A percentile compares a stretch with the other conserved stretches of the same genome.
Evolutionary conservation across 2,329 filamentous ascomycete species (phyloP).

Genomic region (Pseudocercospora vitis): DNA sequence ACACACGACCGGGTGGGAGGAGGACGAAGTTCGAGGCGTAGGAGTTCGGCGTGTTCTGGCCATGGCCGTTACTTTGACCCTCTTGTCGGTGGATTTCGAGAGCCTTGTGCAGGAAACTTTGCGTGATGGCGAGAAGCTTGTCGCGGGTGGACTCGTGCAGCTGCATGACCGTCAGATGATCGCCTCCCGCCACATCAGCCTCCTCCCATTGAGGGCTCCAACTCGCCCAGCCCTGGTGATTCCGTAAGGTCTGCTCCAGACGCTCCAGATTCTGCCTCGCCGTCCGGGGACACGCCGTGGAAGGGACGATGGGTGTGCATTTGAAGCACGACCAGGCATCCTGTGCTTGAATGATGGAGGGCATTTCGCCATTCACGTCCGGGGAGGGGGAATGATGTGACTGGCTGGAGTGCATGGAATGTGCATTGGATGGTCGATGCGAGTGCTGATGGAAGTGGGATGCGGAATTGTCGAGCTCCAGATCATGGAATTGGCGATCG

Average conservation of each 20-base stretch:
- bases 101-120: conserved; percentile 69
- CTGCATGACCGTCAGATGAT: conserved; percentile 50
- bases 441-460: conserved; percentile 44
- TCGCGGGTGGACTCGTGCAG: conserved; percentile 61
- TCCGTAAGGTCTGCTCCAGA: conserved; percentile 52
- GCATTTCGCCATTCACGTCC: conserved; percentile 40
- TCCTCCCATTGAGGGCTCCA: conserved; percentile 55
- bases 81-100: conserved; percentile 63
- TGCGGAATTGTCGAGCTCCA: conserved; percentile 47
- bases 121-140: conserved; percentile 69
- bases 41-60: conserved; percentile 47
- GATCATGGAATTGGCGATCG: conserved; percentile 49
- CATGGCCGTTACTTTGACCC: conserved; percentile 20
- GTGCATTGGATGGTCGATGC: conserved; percentile 33
- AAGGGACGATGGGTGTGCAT: conserved; percentile 51
- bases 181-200: conserved; percentile 48
- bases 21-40: conserved; percentile 63
- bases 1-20: conserved; percentile 63
- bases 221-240: conserved; percentile 53
- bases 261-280: conserved; percentile 53
- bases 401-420: conserved; percentile 21
- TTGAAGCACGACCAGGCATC: conserved; percentile 56
- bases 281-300: conserved; percentile 52
- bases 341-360: conserved; percentile 52
- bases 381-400: conserved; percentile 25